A percentile compares a stretch with the other conserved stretches of the same genome.
phyloP scores from a whole-genome alignment of 1,284 basidiomycete species.

The Ustilago bromivora region DNA sequence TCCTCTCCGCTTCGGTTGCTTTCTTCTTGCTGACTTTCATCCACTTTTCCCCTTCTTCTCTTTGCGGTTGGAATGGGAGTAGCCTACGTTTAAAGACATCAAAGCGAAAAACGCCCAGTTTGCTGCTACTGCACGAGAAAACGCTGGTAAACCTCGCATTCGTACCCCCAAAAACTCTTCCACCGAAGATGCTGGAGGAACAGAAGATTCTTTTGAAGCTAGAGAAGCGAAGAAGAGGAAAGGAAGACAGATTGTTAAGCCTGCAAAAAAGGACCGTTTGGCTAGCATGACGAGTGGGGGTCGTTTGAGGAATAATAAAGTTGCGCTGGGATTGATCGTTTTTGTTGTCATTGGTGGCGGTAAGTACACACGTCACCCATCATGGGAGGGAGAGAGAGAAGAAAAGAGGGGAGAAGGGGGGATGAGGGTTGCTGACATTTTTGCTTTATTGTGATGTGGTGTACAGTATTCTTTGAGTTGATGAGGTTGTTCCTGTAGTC shows the following conservation, averaged over 20 bases:
- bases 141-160: slow-evolving; percentile 44
- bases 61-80: not conserved
- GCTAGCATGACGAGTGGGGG: slow-evolving; percentile 3
- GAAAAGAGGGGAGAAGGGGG: not conserved
- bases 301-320: slow-evolving; percentile 15
- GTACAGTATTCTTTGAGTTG: slow-evolving; percentile 52
- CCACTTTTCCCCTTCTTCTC: not conserved
- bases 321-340: slow-evolving; percentile 32
- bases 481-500: slow-evolving; percentile 44
- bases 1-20: too few species aligned
- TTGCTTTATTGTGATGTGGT: not conserved
- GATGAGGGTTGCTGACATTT: not conserved
- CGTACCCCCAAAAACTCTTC: slow-evolving; percentile 6
- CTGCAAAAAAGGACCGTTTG: slow-evolving; percentile 14
- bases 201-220: not conserved
- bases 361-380: slow-evolving; percentile 21
- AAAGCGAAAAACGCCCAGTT: slow-evolving; percentile 43
- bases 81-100: slow-evolving; percentile 41
- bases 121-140: slow-evolving; percentile 24
- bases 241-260: slow-evolving; percentile 33
- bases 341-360: slow-evolving; percentile 56
- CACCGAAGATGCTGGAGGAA: not conserved
- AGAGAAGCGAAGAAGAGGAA: not conserved
- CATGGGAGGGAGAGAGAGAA: too few species aligned
- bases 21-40: not conserved